Base-by-base conservation (phyloP, 1,284 basidiomycete species). In the Omphalotus olearius region DNA sequence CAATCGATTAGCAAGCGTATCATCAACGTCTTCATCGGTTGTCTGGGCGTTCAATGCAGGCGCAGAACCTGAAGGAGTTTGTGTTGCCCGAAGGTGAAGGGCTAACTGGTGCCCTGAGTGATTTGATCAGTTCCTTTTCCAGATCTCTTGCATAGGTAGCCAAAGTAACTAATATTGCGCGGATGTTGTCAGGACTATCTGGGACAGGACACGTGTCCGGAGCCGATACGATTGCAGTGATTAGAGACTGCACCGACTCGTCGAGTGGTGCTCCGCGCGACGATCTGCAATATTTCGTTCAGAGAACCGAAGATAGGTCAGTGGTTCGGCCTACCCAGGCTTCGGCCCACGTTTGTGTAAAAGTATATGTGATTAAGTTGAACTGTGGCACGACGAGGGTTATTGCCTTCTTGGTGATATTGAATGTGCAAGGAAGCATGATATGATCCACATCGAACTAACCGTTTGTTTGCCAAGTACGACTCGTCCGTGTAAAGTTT, bases 361-460 rank as follows among this genome's bases (percentile, higher is more conserved):
- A n/a, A 18, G 4, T 13, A 36, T 23, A 45, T 7, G 18, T 43
- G 26, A 46, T 23, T 18, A 2, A 18, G 7, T 9, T 7, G 30
- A 14, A 10, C 9, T 26, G 10, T 36, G 30, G 26, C 33, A 14
- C 13, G 11, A 14, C 23, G 37, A 37, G 10, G 39, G 47, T 14
- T 49, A 56, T 23, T 23, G 5, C 57, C 44, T 56, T 57, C 26
- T 47, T 43, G 6, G 54, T 50, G 6, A 54, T 51, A 6, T 50
- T 14, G 18, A 56, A 55, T 1, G 56, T 56, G 42, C 58, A 59
- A 14, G 50, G 4, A 3, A 52, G 55, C 38, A 36, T 50, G 39
- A 56, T 56, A 2, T 33, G 30, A 33, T 7, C 13, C 30, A 33
- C 30, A 33, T 33, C 30, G 30, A 33, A 33, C 30, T 33, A 33